A percentile compares a stretch with the other conserved stretches of the same genome.
phyloP scores from a whole-genome alignment of 176 grass and related monocot species.

The Musa schizocarpa region DNA sequence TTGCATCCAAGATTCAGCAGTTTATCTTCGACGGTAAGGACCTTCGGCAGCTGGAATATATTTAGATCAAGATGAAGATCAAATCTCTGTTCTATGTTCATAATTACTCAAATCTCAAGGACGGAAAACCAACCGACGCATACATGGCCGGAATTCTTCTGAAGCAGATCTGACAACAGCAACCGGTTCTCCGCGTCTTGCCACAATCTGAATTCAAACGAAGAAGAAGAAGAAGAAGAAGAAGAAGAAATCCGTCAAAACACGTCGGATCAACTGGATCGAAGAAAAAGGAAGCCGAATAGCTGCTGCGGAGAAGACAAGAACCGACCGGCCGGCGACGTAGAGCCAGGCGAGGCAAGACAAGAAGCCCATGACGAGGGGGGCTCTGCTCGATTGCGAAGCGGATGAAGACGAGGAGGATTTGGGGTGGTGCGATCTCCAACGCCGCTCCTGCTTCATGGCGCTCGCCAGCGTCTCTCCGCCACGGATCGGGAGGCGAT shows the following conservation, averaged over 20 bases:
- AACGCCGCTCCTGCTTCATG: conserved; percentile 52
- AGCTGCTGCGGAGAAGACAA: background rate
- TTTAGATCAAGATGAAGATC: background rate
- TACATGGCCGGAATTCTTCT: conserved; percentile 74
- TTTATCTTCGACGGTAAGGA: conserved; percentile 83
- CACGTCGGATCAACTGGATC: background rate
- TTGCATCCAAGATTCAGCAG: conserved; percentile 82
- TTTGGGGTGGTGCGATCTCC: conserved; percentile 26
- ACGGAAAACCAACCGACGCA: conserved; percentile 22
- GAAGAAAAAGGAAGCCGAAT: background rate
- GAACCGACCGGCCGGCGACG: conserved; percentile 62
- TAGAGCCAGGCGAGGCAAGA: conserved; percentile 98
- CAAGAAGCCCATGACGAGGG: conserved; percentile 84
- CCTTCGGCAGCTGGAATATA: conserved; percentile 56
- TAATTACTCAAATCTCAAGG: background rate
- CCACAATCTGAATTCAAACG: conserved; percentile 53
- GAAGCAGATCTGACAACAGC: conserved; percentile 62
- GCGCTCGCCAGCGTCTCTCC: conserved; percentile 71
- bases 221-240: conserved; percentile 14
- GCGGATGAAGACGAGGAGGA: background rate
- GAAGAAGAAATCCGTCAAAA: background rate
- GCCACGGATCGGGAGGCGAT: conserved; percentile 27
- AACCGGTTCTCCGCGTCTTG: conserved; percentile 85
- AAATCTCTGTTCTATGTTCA: background rate
- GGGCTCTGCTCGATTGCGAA: conserved; percentile 31